A percentile compares a stretch with the other conserved stretches of the same genome.
Conservation (phyloP, 306 rosid genomes). For the Pyrus bretschneideri region DNA sequence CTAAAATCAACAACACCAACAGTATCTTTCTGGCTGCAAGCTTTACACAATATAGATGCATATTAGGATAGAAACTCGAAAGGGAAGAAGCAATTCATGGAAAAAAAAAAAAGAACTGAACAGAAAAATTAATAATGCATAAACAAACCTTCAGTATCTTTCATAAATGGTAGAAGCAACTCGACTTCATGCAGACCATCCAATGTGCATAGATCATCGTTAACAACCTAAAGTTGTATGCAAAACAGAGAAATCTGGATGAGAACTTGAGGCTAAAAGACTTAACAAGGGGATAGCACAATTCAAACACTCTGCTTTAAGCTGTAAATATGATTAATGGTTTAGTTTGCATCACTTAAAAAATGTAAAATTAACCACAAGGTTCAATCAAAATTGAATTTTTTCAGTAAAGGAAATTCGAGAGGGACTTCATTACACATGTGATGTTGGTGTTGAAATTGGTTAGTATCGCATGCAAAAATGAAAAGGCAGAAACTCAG, state of each 20-base stretch:
- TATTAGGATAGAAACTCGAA: conserved; percentile 16
- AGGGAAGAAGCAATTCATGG: background rate
- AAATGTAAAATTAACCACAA: background rate
- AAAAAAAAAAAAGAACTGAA: background rate
- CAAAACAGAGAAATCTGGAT: conserved; percentile 5
- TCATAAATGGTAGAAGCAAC: conserved; percentile 63
- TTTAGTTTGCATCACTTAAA: background rate
- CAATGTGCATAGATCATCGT: conserved; percentile 40
- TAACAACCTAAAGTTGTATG: conserved; percentile 41
- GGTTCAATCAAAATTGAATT: background rate
- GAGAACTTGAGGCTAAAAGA: background rate
- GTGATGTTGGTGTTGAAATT: background rate
- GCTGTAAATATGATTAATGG: background rate
- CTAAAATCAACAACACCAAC: conserved; percentile 58
- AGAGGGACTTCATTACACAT: background rate
- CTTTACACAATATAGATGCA: conserved; percentile 38
- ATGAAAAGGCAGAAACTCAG: background rate
- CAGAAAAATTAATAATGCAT: background rate
- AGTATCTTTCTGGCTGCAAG: conserved; percentile 59
- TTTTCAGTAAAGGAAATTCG: background rate
- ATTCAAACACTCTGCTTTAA: background rate
- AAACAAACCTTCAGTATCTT: conserved; percentile 48
- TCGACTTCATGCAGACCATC: conserved; percentile 69
- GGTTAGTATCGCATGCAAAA: background rate
- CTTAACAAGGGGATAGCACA: background rate